Percentiles rank a stretch among this genome's conserved stretches.
Evolutionary conservation across 441 rosid genomes (phyloP).

Genomic region (Kokia cookei): DNA sequence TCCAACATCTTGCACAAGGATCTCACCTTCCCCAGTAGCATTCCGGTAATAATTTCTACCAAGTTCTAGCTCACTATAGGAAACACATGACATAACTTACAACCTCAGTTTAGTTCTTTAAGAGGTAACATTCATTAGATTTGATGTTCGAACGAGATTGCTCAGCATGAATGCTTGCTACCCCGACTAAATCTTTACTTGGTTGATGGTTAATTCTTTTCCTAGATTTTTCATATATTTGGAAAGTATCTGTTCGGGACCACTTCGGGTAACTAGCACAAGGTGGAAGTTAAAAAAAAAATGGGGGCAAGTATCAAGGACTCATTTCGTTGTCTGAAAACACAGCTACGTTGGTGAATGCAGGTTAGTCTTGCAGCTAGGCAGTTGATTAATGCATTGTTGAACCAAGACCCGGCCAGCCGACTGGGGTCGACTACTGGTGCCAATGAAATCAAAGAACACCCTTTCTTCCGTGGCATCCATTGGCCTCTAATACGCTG

Average conservation of each 20-base stretch:
- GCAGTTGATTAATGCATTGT: constrained; percentile 70
- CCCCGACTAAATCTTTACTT: no score
- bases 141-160: not conserved
- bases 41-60: constrained; percentile 44
- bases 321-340: not conserved
- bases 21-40: constrained; percentile 95
- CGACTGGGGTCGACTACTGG: constrained; percentile 82
- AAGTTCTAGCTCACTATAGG: not conserved
- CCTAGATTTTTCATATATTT: no score
- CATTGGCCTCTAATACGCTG: constrained; percentile 94
- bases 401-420: constrained; percentile 62
- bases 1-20: constrained; percentile 91
- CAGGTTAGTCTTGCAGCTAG: constrained; percentile 87
- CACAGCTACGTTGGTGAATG: constrained; percentile 13
- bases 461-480: constrained; percentile 84
- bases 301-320: not conserved
- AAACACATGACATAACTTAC: not conserved
- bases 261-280: not conserved
- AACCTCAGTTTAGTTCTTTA: not conserved
- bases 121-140: not conserved
- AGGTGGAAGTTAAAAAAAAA: not conserved
- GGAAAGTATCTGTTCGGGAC: no score
- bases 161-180: not conserved
- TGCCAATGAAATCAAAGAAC: constrained; percentile 85
- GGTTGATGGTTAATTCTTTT: no score